phyloP scores from a whole-genome alignment of 176 grass and related monocot species.

The Triticum timopheevii region DNA sequence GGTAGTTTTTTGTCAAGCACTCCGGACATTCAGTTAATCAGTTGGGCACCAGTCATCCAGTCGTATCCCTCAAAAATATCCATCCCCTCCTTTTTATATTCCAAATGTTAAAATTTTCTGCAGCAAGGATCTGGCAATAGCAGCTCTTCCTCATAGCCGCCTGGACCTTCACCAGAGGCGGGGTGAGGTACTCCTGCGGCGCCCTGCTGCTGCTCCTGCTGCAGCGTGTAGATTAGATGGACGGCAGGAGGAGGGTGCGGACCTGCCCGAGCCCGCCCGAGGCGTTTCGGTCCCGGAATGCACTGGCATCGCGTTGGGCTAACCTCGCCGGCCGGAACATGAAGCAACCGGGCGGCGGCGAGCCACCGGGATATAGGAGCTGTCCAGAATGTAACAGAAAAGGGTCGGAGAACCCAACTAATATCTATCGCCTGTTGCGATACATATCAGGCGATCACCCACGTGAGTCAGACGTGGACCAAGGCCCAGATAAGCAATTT shows the following conservation, averaged over 20 bases:
- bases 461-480: too few relatives aligned
- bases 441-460: too few relatives aligned
- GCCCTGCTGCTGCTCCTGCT: neutral
- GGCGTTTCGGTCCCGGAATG: constrained; percentile 42
- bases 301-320: constrained; percentile 45
- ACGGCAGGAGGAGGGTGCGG: constrained; percentile 42
- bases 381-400: too few relatives aligned
- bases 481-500: too few relatives aligned
- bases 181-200: neutral
- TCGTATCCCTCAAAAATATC: too few relatives aligned
- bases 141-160: constrained; percentile 49
- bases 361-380: too few relatives aligned
- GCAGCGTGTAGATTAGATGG: constrained; percentile 50
- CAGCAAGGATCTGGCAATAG: constrained; percentile 78
- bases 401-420: too few relatives aligned
- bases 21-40: too few relatives aligned
- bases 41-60: too few relatives aligned
- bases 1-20: too few relatives aligned
- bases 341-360: neutral
- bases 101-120: constrained; percentile 33
- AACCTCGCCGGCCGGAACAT: constrained; percentile 29
- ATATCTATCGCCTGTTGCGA: too few relatives aligned
- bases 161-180: constrained; percentile 32
- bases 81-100: too few relatives aligned
- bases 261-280: constrained; percentile 70